Base-by-base conservation (phyloP, 345 rosid species). In the Murraya koenigii region DNA sequence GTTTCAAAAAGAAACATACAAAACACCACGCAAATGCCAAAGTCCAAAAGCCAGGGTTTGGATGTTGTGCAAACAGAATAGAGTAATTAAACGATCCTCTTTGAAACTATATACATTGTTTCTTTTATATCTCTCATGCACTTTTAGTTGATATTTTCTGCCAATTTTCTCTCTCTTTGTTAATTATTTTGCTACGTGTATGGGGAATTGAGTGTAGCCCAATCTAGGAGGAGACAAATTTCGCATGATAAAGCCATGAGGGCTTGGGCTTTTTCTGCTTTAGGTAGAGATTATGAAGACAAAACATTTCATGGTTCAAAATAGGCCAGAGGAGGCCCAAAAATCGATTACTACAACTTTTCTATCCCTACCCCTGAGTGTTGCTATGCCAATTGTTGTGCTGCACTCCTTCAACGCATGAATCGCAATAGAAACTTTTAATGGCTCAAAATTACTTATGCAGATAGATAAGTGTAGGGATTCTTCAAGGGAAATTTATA, bases 1-100 rank as follows among this genome's bases (percentile, higher is more conserved):
- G 73, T 25, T 69, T 71, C 38, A 36, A 25, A 66, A 61, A 77
- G 30, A 80, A 69, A 75, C 67, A 56, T 38, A 76, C 81, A 73
- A 73, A 77, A 36, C 69, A 67, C 55, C 62, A 22, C 72, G n/a
- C 75, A 75, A 38, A 71, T 71, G 74, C 61, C 79, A 52, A 33
- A 65, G 26, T 63, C 77, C 71, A 78, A 80, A 86, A 81, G 83
- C 78, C 77, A 72, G 83, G 86, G 72, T 35, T 80, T 85, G 87
- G 86, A 83, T 71, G 83, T 77, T 82, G 79, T 69, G 26, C n/a
- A 28, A 74, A 32, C 36, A 41, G 77, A 28, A 39, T n/a, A 64
- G 66, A 20, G 68, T 19, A 44, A 65, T 36, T 20, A 65, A 32
- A 1, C 17, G 65, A 47, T 75, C 61, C 47, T 65, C 26, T 8